phyloP scores from a whole-genome alignment of 495 filamentous ascomycete species.

The Amphirosellinia nigrospora region DNA sequence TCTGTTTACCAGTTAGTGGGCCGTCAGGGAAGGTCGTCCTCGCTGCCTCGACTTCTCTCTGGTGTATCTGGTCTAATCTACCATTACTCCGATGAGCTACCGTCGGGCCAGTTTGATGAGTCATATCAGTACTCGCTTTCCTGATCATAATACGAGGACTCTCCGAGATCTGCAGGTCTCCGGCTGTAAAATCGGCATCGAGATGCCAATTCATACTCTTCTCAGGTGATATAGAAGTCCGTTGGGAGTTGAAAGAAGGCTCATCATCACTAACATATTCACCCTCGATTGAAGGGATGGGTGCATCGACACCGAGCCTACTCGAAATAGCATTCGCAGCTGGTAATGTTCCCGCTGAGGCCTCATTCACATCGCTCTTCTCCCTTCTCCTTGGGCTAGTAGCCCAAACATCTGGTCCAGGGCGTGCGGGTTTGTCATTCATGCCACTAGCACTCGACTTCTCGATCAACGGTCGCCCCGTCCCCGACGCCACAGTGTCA shows the following conservation, averaged over 20 bases:
- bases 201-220: constrained; percentile 61
- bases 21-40: constrained; percentile 32
- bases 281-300: constrained; percentile 55
- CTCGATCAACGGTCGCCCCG: constrained; percentile 40
- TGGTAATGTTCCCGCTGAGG: not conserved
- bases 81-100: constrained; percentile 39
- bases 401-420: constrained; percentile 25
- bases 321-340: constrained; percentile 8
- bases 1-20: constrained; percentile 25
- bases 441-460: constrained; percentile 45
- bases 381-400: constrained; percentile 25
- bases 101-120: constrained; percentile 17
- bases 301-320: constrained; percentile 36
- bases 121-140: constrained; percentile 26
- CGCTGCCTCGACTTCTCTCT: constrained; percentile 45
- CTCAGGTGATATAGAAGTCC: constrained; percentile 52
- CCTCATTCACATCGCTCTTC: constrained; percentile 2
- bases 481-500: constrained; percentile 42
- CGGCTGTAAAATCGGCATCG: constrained; percentile 68
- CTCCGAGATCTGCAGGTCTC: constrained; percentile 64
- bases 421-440: constrained; percentile 27
- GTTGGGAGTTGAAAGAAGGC: constrained; percentile 43
- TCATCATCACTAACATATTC: constrained; percentile 44
- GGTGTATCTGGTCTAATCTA: constrained; percentile 49
- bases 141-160: constrained; percentile 58